phyloP scores from a whole-genome alignment of 23 red algal genomes.

The Pyropia yezoensis region DNA sequence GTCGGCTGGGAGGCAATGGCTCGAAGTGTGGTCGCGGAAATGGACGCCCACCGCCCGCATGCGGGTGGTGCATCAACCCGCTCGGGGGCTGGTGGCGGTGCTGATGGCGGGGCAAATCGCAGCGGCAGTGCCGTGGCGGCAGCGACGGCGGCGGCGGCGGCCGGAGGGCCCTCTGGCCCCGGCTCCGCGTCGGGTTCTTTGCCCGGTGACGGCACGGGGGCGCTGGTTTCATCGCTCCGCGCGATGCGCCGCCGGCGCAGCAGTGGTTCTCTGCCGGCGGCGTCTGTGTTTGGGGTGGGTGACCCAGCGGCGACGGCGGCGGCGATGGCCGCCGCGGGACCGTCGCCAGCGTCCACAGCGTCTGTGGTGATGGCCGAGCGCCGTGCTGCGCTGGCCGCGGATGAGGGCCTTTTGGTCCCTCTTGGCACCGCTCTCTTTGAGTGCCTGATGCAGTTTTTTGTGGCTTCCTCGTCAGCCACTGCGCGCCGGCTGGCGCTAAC shows the following conservation, averaged over 20 bases:
- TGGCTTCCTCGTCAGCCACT: conserved; percentile 28
- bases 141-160: too few relatives aligned
- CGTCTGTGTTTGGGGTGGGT: conserved; percentile 17
- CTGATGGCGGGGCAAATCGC: too few relatives aligned
- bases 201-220: too few relatives aligned
- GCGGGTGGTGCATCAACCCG: too few relatives aligned
- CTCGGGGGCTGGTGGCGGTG: too few relatives aligned
- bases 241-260: conserved; percentile 20
- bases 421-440: conserved; percentile 31
- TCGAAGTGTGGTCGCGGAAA: too few relatives aligned
- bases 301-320: conserved; percentile 17
- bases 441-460: conserved; percentile 45
- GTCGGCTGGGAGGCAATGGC: too few relatives aligned
- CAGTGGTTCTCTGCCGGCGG: conserved; percentile 3
- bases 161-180: too few relatives aligned
- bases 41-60: too few relatives aligned
- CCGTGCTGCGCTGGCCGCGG: conserved; percentile 23
- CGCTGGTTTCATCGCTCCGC: not conserved
- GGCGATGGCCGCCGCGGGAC: conserved; percentile 5
- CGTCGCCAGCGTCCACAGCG: conserved; percentile 7
- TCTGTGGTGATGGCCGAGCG: conserved; percentile 28
- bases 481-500: conserved; percentile 24
- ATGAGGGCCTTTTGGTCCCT: conserved; percentile 12
- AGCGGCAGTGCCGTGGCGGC: too few relatives aligned
- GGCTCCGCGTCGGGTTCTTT: too few relatives aligned